These are phyloP conservation scores for Citrus medica DNA, from an alignment of 345 rosid genomes.

Conservation along the genomic window DNA sequence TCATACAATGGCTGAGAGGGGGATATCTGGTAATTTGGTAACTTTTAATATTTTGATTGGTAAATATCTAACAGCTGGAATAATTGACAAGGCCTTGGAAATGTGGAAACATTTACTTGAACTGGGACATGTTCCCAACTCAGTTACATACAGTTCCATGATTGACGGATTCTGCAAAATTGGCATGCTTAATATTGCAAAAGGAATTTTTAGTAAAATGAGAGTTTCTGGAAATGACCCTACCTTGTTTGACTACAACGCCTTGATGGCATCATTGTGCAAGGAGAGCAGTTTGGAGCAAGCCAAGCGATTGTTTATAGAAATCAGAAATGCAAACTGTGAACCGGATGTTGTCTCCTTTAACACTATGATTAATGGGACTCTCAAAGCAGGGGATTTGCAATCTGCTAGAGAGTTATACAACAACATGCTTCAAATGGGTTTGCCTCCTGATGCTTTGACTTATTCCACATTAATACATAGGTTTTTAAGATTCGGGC, in stretches of 20 bases:
- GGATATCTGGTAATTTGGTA: conserved; percentile 39
- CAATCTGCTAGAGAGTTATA: conserved; percentile 45
- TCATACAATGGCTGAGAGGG: conserved; percentile 43
- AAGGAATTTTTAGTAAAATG: conserved; percentile 54
- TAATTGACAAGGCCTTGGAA: conserved; percentile 44
- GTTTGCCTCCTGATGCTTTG: conserved; percentile 45
- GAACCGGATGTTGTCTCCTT: conserved; percentile 43
- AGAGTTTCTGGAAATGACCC: conserved; percentile 37
- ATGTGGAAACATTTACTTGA: conserved; percentile 50
- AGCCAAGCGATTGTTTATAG: conserved; percentile 58
- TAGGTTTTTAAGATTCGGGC: conserved; percentile 54
- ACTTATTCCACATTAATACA: conserved; percentile 58
- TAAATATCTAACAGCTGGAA: conserved; percentile 44
- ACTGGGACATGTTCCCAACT: conserved; percentile 40
- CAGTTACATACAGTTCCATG: conserved; percentile 45
- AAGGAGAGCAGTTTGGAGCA: conserved; percentile 61
- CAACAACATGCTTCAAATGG: conserved; percentile 44
- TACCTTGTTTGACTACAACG: conserved; percentile 43
- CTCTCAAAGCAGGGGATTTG: conserved; percentile 50
- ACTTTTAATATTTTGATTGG: conserved; percentile 46
- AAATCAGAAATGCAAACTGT: conserved; percentile 31
- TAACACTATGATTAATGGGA: conserved; percentile 60
- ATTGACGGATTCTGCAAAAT: conserved; percentile 55
- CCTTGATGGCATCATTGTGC: conserved; percentile 49
- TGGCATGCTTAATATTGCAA: conserved; percentile 51